phyloP scores from a whole-genome alignment of 345 rosid genomes.

The Moricandia moricandioides region DNA sequence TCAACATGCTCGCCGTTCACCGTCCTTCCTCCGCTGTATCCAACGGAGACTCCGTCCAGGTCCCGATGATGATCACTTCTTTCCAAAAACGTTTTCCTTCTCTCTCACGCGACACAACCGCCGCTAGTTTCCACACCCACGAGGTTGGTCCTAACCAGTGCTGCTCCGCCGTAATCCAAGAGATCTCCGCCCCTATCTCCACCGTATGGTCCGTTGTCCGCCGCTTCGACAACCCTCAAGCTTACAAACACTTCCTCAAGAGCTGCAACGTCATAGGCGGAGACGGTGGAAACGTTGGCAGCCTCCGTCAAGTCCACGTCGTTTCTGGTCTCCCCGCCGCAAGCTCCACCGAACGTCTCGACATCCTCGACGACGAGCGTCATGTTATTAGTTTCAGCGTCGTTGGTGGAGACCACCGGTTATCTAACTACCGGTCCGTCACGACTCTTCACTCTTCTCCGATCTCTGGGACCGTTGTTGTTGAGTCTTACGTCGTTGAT shows the following conservation, averaged over 20 bases:
- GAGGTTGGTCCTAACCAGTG: conserved; percentile 55
- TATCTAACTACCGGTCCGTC: conserved; percentile 61
- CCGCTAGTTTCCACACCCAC: conserved; percentile 47
- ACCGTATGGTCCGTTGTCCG: conserved; percentile 76
- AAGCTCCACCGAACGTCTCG: conserved; percentile 56
- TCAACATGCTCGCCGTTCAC: conserved; percentile 30
- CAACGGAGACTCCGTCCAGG: conserved; percentile 18
- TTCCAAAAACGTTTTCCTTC: conserved; percentile 44
- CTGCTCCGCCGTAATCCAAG: conserved; percentile 60
- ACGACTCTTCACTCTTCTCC: conserved; percentile 55
- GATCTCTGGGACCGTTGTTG: conserved; percentile 56
- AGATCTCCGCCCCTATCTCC: conserved; percentile 55
- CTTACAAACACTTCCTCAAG: conserved; percentile 66
- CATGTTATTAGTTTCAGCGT: conserved; percentile 39
- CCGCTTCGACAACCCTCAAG: conserved; percentile 71
- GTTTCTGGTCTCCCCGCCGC: conserved; percentile 69
- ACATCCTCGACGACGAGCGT: conserved; percentile 65
- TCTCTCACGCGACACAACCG: conserved; percentile 30
- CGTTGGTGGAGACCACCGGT: conserved; percentile 62
- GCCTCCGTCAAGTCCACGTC: conserved; percentile 57
- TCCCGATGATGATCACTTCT: conserved; percentile 25
- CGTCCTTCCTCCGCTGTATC: conserved; percentile 33
- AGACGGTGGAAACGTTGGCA: conserved; percentile 57
- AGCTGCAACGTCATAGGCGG: conserved; percentile 64
- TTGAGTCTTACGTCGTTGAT: conserved; percentile 85